Conservation (phyloP, 768 basidiomycete genomes). For the Pleurotus tuoliensis region DNA sequence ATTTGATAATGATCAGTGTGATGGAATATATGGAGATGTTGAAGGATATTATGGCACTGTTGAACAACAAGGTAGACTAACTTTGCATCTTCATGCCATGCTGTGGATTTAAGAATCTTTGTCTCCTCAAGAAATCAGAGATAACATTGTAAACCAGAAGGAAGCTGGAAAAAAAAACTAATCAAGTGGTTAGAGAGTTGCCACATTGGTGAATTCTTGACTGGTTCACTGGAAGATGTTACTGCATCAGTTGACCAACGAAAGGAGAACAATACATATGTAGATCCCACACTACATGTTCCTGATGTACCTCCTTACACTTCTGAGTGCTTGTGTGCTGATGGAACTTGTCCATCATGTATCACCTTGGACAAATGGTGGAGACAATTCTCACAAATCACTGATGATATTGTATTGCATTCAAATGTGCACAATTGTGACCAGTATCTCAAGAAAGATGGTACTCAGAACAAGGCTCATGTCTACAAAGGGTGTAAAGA, state of each 20-base stretch:
- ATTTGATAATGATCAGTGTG: slow-evolving; percentile 1
- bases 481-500: no score
- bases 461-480: no score
- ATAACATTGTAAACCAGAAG: slow-evolving; percentile 17
- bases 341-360: no score
- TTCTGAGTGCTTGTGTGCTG: no score
- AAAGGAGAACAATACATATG: no score
- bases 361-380: no score
- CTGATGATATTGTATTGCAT: background rate
- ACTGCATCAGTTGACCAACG: no score
- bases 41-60: slow-evolving; percentile 26
- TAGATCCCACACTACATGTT: no score
- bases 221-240: background rate
- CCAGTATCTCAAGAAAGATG: no score
- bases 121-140: slow-evolving; percentile 28
- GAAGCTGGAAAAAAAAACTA: slow-evolving; percentile 12
- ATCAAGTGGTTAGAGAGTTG: background rate
- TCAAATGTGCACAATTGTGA: slow-evolving; percentile 2
- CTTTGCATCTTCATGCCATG: slow-evolving; percentile 25
- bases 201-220: slow-evolving; percentile 12
- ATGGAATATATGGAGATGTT: slow-evolving; percentile 18
- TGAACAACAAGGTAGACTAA: slow-evolving; percentile 26
- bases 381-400: background rate
- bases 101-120: slow-evolving; percentile 24
- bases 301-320: background rate